These are phyloP conservation scores for Phytopythium litorale DNA, from an alignment of 352 stramenopile genomes.

Conservation along the genomic window DNA sequence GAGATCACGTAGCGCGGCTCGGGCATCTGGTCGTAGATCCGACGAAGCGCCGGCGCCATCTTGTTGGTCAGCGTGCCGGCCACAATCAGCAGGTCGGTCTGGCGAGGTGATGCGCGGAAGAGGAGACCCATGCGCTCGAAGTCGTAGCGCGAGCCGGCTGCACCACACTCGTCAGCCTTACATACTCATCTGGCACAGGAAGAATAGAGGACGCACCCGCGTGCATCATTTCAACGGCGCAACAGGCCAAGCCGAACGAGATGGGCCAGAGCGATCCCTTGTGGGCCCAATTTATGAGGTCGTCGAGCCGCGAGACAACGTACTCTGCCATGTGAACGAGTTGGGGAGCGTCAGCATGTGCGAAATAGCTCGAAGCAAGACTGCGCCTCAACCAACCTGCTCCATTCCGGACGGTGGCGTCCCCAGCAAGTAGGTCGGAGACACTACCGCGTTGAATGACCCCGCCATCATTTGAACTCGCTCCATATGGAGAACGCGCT, in stretches of 20 bases:
- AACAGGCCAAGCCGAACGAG: slow-evolving; percentile 99
- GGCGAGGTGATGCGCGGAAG: slow-evolving; percentile 93
- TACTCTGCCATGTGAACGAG: slow-evolving; percentile 78
- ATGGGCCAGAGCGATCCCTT: slow-evolving; percentile 98
- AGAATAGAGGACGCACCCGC: slow-evolving; percentile 34
- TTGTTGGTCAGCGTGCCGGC: slow-evolving; percentile 99
- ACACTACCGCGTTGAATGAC: too few relatives aligned
- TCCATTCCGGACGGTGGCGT: too few relatives aligned
- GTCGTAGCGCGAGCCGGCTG: slow-evolving; percentile 90
- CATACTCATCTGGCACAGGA: neutral
- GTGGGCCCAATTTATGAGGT: slow-evolving; percentile 98
- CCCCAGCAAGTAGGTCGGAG: too few relatives aligned
- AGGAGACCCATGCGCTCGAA: slow-evolving; percentile 99
- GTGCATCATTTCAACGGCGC: slow-evolving; percentile 99
- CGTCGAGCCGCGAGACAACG: slow-evolving; percentile 96
- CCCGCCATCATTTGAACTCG: too few relatives aligned
- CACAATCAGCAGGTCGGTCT: slow-evolving; percentile 99
- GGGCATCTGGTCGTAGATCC: slow-evolving; percentile 99
- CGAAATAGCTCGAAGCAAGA: too few relatives aligned
- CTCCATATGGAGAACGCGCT: too few relatives aligned
- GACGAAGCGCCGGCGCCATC: slow-evolving; percentile 98
- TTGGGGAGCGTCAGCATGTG: too few relatives aligned
- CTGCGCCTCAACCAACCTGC: too few relatives aligned
- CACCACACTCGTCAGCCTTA: neutral
- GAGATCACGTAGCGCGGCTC: slow-evolving; percentile 98